phyloP scores from a whole-genome alignment of 345 rosid genomes.

The Boechera stricta region DNA sequence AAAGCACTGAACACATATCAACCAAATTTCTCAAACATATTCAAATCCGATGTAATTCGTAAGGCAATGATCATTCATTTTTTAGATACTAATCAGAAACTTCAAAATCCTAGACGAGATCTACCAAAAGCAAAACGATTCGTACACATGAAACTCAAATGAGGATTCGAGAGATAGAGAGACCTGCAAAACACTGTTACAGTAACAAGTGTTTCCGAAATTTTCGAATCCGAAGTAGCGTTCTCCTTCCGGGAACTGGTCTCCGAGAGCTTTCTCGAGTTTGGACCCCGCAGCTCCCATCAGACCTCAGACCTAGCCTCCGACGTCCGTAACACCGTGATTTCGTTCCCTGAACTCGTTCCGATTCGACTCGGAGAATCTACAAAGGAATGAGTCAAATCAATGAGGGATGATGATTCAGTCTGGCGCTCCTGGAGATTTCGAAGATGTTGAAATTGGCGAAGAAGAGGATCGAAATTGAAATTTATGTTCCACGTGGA shows the following conservation, averaged over 20 bases:
- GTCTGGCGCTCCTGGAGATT: neutral
- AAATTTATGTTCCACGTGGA: no score
- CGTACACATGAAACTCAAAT: neutral
- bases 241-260: conserved; percentile 98
- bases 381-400: neutral
- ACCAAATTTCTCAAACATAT: no score
- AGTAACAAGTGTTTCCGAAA: conserved; percentile 97
- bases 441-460: neutral
- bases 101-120: no score
- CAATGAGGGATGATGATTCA: neutral
- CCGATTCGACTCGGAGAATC: conserved; percentile 40
- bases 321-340: conserved; percentile 40
- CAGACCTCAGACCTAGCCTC: conserved; percentile 42
- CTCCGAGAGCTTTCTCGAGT: conserved; percentile 99
- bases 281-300: conserved; percentile 99
- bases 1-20: no score
- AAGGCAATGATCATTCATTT: no score
- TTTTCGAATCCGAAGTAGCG: conserved; percentile 98
- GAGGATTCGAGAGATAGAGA: neutral
- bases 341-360: neutral
- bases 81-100: no score
- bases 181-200: conserved; percentile 68
- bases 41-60: no score
- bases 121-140: neutral
- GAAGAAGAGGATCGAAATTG: neutral